Conservation (phyloP, 345 rosid species). For the Citrus inodora region DNA sequence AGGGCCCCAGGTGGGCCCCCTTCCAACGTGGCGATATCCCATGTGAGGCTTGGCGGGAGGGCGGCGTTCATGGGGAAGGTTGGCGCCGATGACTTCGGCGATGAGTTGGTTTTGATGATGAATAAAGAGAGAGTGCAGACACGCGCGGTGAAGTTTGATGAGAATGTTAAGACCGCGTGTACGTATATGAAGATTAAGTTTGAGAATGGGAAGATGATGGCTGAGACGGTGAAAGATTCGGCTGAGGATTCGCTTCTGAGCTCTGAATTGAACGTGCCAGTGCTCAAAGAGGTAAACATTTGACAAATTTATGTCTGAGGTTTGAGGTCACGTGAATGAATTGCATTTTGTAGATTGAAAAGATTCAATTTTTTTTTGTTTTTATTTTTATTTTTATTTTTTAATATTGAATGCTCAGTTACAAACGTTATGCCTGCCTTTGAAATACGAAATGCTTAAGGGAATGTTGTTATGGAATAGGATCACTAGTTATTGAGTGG, state of each 20-base stretch:
- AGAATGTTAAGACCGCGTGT: constrained; percentile 56
- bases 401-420: background rate
- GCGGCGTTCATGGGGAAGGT: constrained; percentile 95
- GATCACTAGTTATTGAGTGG: background rate
- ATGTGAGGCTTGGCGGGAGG: constrained; percentile 81
- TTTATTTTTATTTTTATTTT: background rate
- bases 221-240: constrained; percentile 61
- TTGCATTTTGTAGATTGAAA: background rate
- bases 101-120: constrained; percentile 74
- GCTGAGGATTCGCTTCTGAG: constrained; percentile 73
- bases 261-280: constrained; percentile 71
- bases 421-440: no score
- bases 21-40: constrained; percentile 82
- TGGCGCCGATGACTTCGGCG: constrained; percentile 68
- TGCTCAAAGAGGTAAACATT: constrained; percentile 74
- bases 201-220: constrained; percentile 66
- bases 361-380: background rate
- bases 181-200: constrained; percentile 60
- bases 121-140: constrained; percentile 87
- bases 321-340: background rate
- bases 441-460: background rate
- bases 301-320: background rate
- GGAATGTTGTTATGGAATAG: background rate
- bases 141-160: constrained; percentile 67
- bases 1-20: constrained; percentile 88